Conservation (phyloP, 2,329 filamentous ascomycete species). For the Helotiales sp. region DNA sequence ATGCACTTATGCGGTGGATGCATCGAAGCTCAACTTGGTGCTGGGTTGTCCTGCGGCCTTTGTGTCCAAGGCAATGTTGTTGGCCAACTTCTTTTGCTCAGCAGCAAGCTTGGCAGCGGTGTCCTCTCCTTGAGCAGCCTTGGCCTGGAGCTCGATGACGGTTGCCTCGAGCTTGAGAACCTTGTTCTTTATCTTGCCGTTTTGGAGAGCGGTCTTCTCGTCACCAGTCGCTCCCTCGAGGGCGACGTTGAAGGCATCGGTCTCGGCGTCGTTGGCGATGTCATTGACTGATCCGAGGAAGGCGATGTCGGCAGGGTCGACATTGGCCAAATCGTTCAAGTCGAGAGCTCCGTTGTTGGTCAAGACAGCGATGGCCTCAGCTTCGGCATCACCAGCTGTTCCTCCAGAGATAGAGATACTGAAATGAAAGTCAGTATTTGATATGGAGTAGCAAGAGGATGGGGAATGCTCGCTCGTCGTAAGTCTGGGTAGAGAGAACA, state of each 20-base stretch:
- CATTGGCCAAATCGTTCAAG: conserved; percentile 21
- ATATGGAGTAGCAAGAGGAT: neutral
- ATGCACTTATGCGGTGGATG: conserved; percentile 5
- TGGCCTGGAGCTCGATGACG: conserved; percentile 48
- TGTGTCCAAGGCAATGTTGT: conserved; percentile 52
- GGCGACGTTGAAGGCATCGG: conserved; percentile 55
- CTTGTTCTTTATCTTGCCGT: conserved; percentile 61
- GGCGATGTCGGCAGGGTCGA: conserved; percentile 23
- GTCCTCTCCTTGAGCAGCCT: conserved; percentile 54
- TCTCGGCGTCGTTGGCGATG: conserved; percentile 47
- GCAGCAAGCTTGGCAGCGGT: conserved; percentile 51
- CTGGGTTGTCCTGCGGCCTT: conserved; percentile 43
- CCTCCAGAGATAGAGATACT: conserved; percentile 57
- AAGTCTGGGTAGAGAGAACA: conserved; percentile 17
- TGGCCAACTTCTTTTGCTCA: conserved; percentile 58
- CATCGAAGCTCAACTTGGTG: conserved; percentile 24
- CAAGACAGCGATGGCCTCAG: conserved; percentile 48
- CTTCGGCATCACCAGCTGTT: conserved; percentile 56
- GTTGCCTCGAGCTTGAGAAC: conserved; percentile 55
- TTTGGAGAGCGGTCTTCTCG: conserved; percentile 51
- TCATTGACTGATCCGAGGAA: conserved; percentile 29
- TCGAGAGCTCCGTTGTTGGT: conserved; percentile 19
- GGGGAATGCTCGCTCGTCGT: conserved; percentile 13
- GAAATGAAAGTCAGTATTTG: neutral
- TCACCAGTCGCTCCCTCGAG: conserved; percentile 50